Conservation (phyloP, 495 filamentous ascomycete genomes). For the Cercophora newfieldiana region DNA sequence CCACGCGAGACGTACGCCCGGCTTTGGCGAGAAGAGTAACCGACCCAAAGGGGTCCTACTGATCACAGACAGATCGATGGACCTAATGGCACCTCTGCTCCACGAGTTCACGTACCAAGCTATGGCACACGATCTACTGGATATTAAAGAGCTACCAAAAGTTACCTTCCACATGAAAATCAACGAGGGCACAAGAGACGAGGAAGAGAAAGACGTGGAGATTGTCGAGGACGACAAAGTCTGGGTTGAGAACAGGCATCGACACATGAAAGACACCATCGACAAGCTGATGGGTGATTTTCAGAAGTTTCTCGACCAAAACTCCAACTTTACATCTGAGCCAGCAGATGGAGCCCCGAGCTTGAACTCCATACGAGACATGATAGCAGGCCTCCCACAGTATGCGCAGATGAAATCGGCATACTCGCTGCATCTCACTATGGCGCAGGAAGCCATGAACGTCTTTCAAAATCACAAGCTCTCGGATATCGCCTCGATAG, state of each 20-base stretch:
- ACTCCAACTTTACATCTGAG: conserved; percentile 88
- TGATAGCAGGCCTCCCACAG: conserved; percentile 91
- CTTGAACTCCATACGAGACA: conserved; percentile 91
- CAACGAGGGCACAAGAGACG: conserved; percentile 66
- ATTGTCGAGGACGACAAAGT: conserved; percentile 86
- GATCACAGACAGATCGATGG: conserved; percentile 90
- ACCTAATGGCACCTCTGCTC: conserved; percentile 78
- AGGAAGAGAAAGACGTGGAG: conserved; percentile 85
- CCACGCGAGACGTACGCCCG: conserved; percentile 75
- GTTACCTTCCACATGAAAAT: conserved; percentile 76
- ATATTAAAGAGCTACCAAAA: conserved; percentile 83
- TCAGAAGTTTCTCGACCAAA: conserved; percentile 81
- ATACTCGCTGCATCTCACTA: conserved; percentile 90
- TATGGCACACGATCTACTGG: conserved; percentile 91
- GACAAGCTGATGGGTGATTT: conserved; percentile 92
- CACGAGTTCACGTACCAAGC: conserved; percentile 99
- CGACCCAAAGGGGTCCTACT: conserved; percentile 81
- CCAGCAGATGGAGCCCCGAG: conserved; percentile 61
- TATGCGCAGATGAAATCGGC: conserved; percentile 94
- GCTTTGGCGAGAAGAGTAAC: conserved; percentile 79
- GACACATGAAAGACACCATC: conserved; percentile 97
- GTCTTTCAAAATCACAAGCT: conserved; percentile 82
- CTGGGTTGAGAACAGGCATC: conserved; percentile 90
- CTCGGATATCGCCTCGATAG: conserved; percentile 79
- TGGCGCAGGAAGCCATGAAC: conserved; percentile 98